Evolutionary conservation across 108 stramenopile species (phyloP), one percentile per base, ranked within the genome.

Genomic region (Fragilariopsis cylindrus): DNA sequence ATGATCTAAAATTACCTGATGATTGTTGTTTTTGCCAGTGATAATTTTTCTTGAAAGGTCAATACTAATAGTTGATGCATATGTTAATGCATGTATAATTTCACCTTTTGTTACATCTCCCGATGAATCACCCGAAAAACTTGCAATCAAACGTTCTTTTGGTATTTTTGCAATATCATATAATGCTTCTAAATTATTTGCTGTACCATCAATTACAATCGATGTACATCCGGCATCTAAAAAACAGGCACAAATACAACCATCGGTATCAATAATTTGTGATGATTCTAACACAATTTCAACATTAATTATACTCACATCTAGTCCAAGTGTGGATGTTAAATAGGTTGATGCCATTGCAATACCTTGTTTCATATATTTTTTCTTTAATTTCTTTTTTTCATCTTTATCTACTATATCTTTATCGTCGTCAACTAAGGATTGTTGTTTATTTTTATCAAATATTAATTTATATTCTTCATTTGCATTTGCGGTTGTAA

Each of bases 141-240:
- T 86, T 3, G 89, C 78, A 30, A 91, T 75, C 3, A 95, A 49
- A 8, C 94, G 81, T 52, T 91, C 90, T 54, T 74, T 39, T 3
- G 94, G 94, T 64, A 95, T 63, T 54, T 85, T 78, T 2, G 88
- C 85, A 3, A 75, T 81, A 57, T 91, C 89, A 30, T 30, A 30
- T 65, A 87, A 58, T 7, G 91, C 91, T n/a, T 71, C 82, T 21
- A 90, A 19, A 30, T 30, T 0, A 30, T 30, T 30, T 16, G 76
- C 77, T 18, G 77, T 72, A 5, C 84, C 88, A 8, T 85, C 87
- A 16, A 84, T 57, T 0, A 90, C 89, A 65, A 91, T 82, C 16
- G 60, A 16, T 30, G 80, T 77, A 72, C 92, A 91, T 39, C 94
- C 94, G 0, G 92, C 94, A 80, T 95, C 94, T 55, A 95, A 58